Evolutionary conservation across 345 rosid species (phyloP), one percentile per base, ranked within the genome.

Genomic region (Populus simonii): DNA sequence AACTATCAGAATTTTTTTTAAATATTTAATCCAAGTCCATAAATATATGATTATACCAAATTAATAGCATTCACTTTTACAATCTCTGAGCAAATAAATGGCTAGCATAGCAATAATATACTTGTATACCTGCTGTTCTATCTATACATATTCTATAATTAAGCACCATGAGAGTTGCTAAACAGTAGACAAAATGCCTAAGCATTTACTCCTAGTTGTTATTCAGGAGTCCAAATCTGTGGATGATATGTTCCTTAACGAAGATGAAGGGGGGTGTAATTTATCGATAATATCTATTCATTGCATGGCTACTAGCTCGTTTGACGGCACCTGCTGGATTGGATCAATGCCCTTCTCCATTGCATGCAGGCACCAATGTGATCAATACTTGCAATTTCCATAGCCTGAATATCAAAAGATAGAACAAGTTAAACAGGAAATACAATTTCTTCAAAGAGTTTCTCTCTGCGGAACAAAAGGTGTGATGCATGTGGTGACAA

Each of bases 321-420:
- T 6, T 38, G 39, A 38, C 39, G 39, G 36, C 36, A 33, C 36
- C 36, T 33, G 36, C 36, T 33, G 36, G 36, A 33, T 0, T 33
- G 36, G 36, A 33, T 33, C 59, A 20, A 20, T 7, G n/a, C 3
- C 7, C n/a, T 53, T 53, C 59, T 8, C 22, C 61, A 55, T 23
- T 59, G 29, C 29, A 10, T 59, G 29, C 65, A 23, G 12, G 65
- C 27, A 59, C 29, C 29, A 12, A 59, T 23, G 63, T n/a, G 6
- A n/a, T 81, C 74, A 78, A 59, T 88, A 87, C 53, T 80, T 82
- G 88, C 91, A 90, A n/a, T 87, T 83, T 77, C 88, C 90, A 72
- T 88, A 87, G 75, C 91, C 91, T 88, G 88, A 71, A 66, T 17
- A 29, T 23, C 22, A 22, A 41, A 38, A 67, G 66, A 29, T 2